phyloP scores from a whole-genome alignment of 306 rosid species.

The Ceratonia siliqua region DNA sequence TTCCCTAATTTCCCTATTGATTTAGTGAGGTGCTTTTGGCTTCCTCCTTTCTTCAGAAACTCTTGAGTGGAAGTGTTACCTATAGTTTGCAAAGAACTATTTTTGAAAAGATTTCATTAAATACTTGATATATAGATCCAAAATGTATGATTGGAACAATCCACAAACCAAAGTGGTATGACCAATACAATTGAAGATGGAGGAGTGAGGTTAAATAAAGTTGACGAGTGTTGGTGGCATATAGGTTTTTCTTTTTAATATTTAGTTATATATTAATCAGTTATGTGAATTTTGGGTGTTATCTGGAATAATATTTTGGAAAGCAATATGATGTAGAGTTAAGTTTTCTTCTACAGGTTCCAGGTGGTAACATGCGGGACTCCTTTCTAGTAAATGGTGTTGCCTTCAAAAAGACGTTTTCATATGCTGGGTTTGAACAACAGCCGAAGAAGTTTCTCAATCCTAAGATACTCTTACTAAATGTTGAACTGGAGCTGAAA shows the following conservation, averaged over 20 bases:
- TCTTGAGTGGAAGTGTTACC: background rate
- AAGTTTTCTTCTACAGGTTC: slow-evolving; percentile 67
- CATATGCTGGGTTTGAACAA: slow-evolving; percentile 99
- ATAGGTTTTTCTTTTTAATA: background rate
- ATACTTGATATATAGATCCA: background rate
- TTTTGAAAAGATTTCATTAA: too few species aligned
- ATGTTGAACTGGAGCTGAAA: slow-evolving; percentile 93
- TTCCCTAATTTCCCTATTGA: background rate
- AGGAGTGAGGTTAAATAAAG: background rate
- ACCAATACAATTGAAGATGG: background rate
- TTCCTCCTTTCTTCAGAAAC: background rate
- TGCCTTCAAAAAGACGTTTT: slow-evolving; percentile 97
- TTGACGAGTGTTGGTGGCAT: background rate
- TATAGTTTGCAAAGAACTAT: background rate
- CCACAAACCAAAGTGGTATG: background rate
- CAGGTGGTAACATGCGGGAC: slow-evolving; percentile 96
- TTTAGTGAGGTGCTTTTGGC: background rate
- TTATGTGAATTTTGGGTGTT: background rate
- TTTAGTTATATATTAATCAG: background rate
- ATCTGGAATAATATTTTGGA: background rate
- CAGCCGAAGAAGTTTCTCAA: slow-evolving; percentile 90
- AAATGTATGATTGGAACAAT: background rate
- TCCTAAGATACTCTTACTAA: slow-evolving; percentile 80
- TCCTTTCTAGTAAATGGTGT: slow-evolving; percentile 95
- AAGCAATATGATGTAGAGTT: slow-evolving; percentile 19